phyloP scores from a whole-genome alignment of 1,284 basidiomycete species.

The Ganoderma sinense region DNA sequence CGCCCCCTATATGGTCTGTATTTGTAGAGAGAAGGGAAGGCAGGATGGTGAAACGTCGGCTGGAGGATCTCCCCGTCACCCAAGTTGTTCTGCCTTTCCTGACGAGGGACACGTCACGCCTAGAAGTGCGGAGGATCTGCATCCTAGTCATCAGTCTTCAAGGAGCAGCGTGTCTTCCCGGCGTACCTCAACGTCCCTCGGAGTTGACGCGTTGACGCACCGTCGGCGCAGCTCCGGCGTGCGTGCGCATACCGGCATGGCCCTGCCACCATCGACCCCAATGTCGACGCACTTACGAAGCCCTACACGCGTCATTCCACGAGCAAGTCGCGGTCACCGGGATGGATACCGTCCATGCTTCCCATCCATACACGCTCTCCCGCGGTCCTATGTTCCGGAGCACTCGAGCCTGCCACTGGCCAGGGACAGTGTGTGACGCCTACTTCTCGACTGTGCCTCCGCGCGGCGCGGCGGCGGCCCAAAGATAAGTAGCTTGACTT shows the following conservation, averaged over 20 bases:
- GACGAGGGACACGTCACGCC: not conserved
- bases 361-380: not conserved
- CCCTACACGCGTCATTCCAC: not conserved
- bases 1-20: not conserved
- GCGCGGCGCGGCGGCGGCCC: not conserved
- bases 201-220: not conserved
- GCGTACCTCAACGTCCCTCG: not conserved
- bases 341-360: not conserved
- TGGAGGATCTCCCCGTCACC: not conserved
- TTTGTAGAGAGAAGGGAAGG: not conserved
- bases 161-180: not conserved
- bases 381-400: not conserved
- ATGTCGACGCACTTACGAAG: not conserved
- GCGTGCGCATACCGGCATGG: not conserved
- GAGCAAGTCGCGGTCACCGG: not conserved
- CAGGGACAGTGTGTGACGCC: not conserved
- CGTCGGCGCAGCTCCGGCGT: not conserved
- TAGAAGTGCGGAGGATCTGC: not conserved
- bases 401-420: not conserved
- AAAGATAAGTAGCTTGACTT: not conserved
- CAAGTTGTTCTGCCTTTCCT: not conserved
- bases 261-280: not conserved
- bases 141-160: not conserved
- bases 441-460: constrained; percentile 2
- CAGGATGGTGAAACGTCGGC: not conserved